Evolutionary conservation across 768 basidiomycete genomes (phyloP).

Genomic region (Exsudoporus frostii): DNA sequence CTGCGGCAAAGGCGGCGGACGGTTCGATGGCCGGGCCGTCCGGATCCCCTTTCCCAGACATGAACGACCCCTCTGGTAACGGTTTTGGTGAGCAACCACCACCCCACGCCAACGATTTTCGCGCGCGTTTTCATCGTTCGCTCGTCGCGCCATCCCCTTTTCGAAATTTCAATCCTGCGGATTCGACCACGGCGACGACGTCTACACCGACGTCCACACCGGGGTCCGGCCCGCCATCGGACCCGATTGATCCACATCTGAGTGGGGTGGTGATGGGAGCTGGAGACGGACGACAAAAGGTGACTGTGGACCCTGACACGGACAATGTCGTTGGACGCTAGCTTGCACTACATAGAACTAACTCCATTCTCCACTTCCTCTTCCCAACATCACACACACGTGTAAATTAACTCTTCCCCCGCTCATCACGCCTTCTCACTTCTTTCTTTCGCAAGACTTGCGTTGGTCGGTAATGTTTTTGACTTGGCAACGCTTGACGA

Average conservation of each 20-base stretch:
- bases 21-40: constrained; percentile 30
- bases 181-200: constrained; percentile 30
- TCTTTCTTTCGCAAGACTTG: background rate
- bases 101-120: constrained; percentile 50
- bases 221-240: constrained; percentile 32
- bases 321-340: constrained; percentile 25
- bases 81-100: constrained; percentile 31
- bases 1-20: constrained; percentile 29
- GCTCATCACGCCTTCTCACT: background rate
- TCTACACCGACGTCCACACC: constrained; percentile 36
- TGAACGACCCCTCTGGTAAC: constrained; percentile 30
- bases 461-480: background rate
- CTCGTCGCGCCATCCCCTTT: constrained; percentile 63
- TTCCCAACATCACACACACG: constrained; percentile 5
- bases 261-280: constrained; percentile 23
- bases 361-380: background rate
- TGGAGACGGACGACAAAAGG: constrained; percentile 27
- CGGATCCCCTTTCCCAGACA: constrained; percentile 29
- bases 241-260: constrained; percentile 33
- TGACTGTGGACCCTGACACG: constrained; percentile 22
- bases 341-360: background rate
- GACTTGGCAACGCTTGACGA: background rate
- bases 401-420: constrained; percentile 14
- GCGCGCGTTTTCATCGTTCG: constrained; percentile 62
- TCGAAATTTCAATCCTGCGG: constrained; percentile 30